Conservation (phyloP, 495 filamentous ascomycete species). For the Aspergillus campestris region DNA sequence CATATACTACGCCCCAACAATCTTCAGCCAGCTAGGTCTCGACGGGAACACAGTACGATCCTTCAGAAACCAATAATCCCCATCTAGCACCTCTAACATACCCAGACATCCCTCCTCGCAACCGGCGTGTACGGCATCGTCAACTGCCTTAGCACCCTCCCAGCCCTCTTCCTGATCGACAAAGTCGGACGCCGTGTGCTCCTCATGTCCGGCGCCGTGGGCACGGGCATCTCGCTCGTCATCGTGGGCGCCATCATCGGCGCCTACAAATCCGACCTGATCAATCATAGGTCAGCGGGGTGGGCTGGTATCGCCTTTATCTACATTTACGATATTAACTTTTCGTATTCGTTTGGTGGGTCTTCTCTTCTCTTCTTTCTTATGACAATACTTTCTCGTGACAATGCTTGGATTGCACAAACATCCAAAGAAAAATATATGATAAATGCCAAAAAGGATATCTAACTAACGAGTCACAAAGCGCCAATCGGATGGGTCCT, state of each 20-base stretch:
- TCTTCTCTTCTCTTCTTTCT: background rate
- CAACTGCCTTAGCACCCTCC: slow-evolving; percentile 65
- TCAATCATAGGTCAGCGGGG: slow-evolving; percentile 51
- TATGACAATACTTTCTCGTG: background rate
- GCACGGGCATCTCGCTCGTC: slow-evolving; percentile 57
- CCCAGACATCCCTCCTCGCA: slow-evolving; percentile 59
- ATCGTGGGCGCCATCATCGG: slow-evolving; percentile 69
- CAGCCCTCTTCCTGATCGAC: slow-evolving; percentile 71
- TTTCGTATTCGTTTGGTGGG: slow-evolving; percentile 50
- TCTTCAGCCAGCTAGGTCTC: slow-evolving; percentile 64
- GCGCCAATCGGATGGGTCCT: slow-evolving; percentile 36
- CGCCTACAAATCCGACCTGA: slow-evolving; percentile 51
- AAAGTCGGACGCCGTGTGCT: slow-evolving; percentile 57
- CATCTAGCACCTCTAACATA: no score
- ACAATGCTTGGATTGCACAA: background rate
- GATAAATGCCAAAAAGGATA: background rate
- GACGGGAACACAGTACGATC: slow-evolving; percentile 37
- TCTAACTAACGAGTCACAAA: slow-evolving; percentile 7
- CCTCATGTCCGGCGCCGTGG: slow-evolving; percentile 37
- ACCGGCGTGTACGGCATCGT: slow-evolving; percentile 76
- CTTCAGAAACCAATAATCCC: no score
- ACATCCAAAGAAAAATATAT: background rate
- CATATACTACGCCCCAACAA: slow-evolving; percentile 65
- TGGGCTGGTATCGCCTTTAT: slow-evolving; percentile 77
- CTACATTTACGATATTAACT: slow-evolving; percentile 75